A percentile compares a stretch with the other conserved stretches of the same genome.
phyloP scores from a whole-genome alignment of 163 green algal species.

The Coccomyxa subellipsoidea region DNA sequence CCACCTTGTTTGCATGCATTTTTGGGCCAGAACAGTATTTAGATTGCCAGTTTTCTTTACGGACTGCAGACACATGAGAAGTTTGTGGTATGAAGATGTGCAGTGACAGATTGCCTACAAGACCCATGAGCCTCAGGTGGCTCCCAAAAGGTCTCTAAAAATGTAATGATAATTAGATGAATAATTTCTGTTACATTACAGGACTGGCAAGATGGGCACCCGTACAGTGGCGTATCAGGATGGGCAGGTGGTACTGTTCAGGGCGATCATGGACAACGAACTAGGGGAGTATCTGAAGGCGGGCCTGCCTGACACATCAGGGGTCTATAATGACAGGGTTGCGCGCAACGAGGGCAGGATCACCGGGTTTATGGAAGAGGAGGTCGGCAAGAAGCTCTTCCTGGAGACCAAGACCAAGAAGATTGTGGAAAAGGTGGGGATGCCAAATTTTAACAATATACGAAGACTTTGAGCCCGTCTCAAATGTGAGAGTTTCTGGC shows the following conservation, averaged over 20 bases:
- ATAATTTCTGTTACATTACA: neutral
- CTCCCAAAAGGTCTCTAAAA: no score
- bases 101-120: no score
- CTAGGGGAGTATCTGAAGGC: constrained; percentile 4
- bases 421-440: neutral
- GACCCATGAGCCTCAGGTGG: no score
- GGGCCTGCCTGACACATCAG: neutral
- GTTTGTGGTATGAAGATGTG: no score
- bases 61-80: no score
- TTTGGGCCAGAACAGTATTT: no score
- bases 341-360: constrained; percentile 3
- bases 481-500: no score
- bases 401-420: neutral
- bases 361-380: neutral
- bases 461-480: no score
- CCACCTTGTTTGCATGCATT: no score
- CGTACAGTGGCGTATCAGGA: neutral
- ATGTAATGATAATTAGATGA: no score
- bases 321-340: neutral
- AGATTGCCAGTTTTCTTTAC: no score
- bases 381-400: neutral
- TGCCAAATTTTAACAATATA: no score
- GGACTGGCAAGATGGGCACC: constrained; percentile 4
- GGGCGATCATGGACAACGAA: constrained; percentile 4
- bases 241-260: neutral